Evolutionary conservation across 2,329 filamentous ascomycete genomes (phyloP).

Genomic region (Pseudophaeomoniella oleicola): DNA sequence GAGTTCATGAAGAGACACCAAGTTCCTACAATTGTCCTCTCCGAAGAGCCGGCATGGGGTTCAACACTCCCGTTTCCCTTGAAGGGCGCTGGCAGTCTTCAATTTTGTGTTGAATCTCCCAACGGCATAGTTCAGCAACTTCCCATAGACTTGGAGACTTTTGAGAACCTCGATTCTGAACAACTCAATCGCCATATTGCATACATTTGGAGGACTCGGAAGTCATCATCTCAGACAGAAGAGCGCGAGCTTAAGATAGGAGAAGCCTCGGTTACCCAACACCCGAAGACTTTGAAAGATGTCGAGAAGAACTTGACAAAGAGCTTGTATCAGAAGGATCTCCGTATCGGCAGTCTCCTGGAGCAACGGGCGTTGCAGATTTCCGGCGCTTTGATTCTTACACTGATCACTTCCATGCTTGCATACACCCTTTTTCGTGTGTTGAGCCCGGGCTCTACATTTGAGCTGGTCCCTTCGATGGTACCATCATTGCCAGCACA

Average conservation of each 20-base stretch:
- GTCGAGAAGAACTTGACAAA: slow-evolving; percentile 3
- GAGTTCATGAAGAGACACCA: slow-evolving; percentile 27
- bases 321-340: slow-evolving; percentile 1
- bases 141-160: slow-evolving; percentile 32
- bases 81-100: slow-evolving; percentile 14
- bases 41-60: slow-evolving; percentile 26
- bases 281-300: neutral
- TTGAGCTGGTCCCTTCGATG: neutral
- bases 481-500: neutral
- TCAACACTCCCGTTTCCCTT: slow-evolving; percentile 13
- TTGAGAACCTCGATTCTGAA: slow-evolving; percentile 29
- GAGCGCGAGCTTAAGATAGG: neutral
- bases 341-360: slow-evolving; percentile 3
- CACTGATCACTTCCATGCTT: neutral
- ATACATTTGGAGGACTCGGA: slow-evolving; percentile 15
- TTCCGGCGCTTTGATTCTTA: neutral
- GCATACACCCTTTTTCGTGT: neutral
- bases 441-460: neutral
- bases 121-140: slow-evolving; percentile 15
- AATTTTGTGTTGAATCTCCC: neutral
- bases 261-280: neutral
- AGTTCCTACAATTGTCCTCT: slow-evolving; percentile 29
- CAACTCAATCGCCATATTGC: slow-evolving; percentile 33
- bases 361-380: neutral
- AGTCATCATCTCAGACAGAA: neutral